Percentiles rank a stretch among this genome's conserved stretches.
These are phyloP conservation scores for Ceratocystis albifundus DNA, from an alignment of 2,329 filamentous ascomycete species.

Conservation along the genomic window DNA sequence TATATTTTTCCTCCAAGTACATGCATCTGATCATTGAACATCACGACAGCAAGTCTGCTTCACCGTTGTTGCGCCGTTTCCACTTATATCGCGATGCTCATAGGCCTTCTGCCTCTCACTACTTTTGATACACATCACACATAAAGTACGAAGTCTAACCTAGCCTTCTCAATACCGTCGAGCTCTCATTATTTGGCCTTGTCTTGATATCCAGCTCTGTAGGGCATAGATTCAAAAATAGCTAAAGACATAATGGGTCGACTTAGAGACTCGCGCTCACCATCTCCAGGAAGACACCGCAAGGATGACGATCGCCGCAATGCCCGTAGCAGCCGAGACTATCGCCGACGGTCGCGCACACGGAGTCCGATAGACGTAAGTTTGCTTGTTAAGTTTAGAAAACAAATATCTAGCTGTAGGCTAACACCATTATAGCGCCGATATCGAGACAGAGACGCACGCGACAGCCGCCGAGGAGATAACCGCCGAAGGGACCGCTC, in stretches of 20 bases:
- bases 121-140: constrained; percentile 5
- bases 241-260: constrained; percentile 41
- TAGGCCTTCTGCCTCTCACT: neutral
- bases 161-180: constrained; percentile 20
- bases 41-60: neutral
- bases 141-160: constrained; percentile 23
- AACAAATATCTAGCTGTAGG: constrained; percentile 26
- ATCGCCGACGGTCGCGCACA: constrained; percentile 48
- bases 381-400: neutral
- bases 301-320: constrained; percentile 47
- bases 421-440: constrained; percentile 45
- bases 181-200: constrained; percentile 28
- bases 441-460: constrained; percentile 43
- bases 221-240: constrained; percentile 28
- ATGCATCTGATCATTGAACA: neutral
- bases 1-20: neutral
- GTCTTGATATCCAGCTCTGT: constrained; percentile 32
- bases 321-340: constrained; percentile 35
- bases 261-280: constrained; percentile 66
- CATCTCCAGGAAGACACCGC: constrained; percentile 47
- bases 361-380: constrained; percentile 52
- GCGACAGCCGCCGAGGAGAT: constrained; percentile 41
- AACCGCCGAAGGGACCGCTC: constrained; percentile 61
- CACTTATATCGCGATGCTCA: neutral
- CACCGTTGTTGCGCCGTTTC: neutral